Base-by-base conservation (phyloP, 345 rosid genomes). In the Toxicodendron radicans region DNA sequence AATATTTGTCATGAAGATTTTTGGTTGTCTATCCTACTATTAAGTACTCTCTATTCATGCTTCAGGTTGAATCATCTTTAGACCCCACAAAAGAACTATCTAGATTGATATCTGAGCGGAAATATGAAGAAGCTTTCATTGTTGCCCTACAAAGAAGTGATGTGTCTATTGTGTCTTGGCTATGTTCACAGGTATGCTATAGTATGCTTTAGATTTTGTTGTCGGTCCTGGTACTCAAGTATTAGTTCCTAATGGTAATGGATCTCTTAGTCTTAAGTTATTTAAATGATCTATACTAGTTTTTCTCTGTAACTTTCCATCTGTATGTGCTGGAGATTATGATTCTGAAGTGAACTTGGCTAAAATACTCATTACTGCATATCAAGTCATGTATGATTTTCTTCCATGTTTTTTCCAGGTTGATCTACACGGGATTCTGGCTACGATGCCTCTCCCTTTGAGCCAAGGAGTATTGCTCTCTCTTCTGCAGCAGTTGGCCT, bases 391-490 rank as follows among this genome's bases (percentile, higher is more conserved):
- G 75, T 63, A 53, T 48, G 70, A 13, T 11, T 73, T 49, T 35
- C 45, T 16, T 10, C 52, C 13, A 0, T 43, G 17, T 24, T 33
- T 62, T 21, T 60, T 38, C 14, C 84, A 95, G 99, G 97, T 90
- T 69, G 96, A 90, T 85, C 76, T 89, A 56, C 88, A 59, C 6
- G 79, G 86, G 52, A 79, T 95, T 8, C 58, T 95, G 66, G 72
- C 85, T 2, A 77, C 81, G 78, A 75, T 68, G 53, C 96, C 97
- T 10, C 80, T 83, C 23, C 97, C 96, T 0, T 72, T 95, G 75
- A 91, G 94, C 89, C 99, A 90, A 84, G 93, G 99, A 46, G 97
- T 93, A 18, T 80, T 95, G 7, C 90, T 93, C 9, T 85, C 94
- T 10, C 91, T 95, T 30, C 84, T 95, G 68, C 99, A 93, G 79